Base-by-base conservation (phyloP, 1,284 basidiomycete genomes). In the Ustilago xerochloae region DNA sequence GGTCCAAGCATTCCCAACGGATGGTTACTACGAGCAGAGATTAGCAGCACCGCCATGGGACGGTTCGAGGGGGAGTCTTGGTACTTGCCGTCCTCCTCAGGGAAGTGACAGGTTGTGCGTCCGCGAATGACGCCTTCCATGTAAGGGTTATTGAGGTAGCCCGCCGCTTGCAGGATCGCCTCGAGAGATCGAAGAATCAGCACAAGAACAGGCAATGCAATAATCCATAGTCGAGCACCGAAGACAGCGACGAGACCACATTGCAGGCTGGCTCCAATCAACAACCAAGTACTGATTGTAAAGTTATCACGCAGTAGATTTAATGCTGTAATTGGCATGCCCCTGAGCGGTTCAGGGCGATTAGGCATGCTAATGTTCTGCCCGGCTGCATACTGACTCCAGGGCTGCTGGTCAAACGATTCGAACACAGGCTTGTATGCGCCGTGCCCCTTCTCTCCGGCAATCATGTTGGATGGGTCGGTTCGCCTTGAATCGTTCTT, bases 101-200 rank as follows among this genome's bases (percentile, higher is more conserved):
- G 63, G 26, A 66, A 60, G 22, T 55, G 52, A 22, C 63, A 66
- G 6, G 57, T 60, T 12, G 63, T 56, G 4, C 47, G 35, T 12
- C 63, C 63, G 2, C 7, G 36, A 24, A 66, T 56, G 7, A 66
- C 52, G 12, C 58, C 63, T n/a, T 55, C 58, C 57, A 66, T 58
- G 45, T 51, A 54, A 4, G 52, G 46, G 28, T 66, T 49, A 4
- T 24, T 16, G 18, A 55, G 22, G 30, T 50, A 10, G 18, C 57
- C 63, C 2, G 12, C n/a, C 1, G 57, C 39, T 41, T 66, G 52
- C 38, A 66, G 15, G 15, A 60, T 15, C n/a, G 57, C 39, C 32
- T 45, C 36, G 26, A 55, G 10, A 18, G 45, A 22, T 12, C 52
- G 50, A 20, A 54, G 24, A 10, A 20, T 52, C 39, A 66, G 28